Percentiles rank a stretch among this genome's conserved stretches.
Conservation (phyloP, 2,329 filamentous ascomycete genomes). For the Pseudofabraea citricarpa region DNA sequence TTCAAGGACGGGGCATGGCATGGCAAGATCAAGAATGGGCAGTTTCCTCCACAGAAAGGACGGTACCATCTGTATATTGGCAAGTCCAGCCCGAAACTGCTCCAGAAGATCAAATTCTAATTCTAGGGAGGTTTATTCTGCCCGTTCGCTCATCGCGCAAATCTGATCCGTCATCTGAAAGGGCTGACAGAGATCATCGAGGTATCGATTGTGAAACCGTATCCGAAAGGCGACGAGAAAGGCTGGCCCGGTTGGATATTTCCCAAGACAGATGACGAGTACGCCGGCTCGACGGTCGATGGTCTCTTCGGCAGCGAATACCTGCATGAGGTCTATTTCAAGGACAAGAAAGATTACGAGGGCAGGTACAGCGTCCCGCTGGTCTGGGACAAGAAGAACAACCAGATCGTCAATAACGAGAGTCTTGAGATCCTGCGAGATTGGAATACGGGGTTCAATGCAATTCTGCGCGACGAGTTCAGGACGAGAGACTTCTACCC, state of each 20-base stretch:
- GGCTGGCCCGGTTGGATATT: slow-evolving; percentile 68
- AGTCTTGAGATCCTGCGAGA: slow-evolving; percentile 76
- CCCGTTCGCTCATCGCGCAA: slow-evolving; percentile 60
- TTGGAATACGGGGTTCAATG: slow-evolving; percentile 73
- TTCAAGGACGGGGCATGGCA: slow-evolving; percentile 21
- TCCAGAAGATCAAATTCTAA: not conserved
- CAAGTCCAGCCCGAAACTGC: slow-evolving; percentile 34
- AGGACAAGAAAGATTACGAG: slow-evolving; percentile 56
- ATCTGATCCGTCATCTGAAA: slow-evolving; percentile 86
- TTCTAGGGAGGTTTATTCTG: slow-evolving; percentile 46
- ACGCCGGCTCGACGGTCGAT: slow-evolving; percentile 55
- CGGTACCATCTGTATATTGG: slow-evolving; percentile 88
- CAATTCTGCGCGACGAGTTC: slow-evolving; percentile 49
- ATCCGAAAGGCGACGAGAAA: slow-evolving; percentile 59
- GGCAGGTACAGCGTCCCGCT: slow-evolving; percentile 65
- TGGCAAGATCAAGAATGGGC: slow-evolving; percentile 15
- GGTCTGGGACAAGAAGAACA: slow-evolving; percentile 58
- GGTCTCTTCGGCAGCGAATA: slow-evolving; percentile 56
- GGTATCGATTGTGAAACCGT: slow-evolving; percentile 40
- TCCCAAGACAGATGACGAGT: slow-evolving; percentile 53
- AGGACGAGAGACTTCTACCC: slow-evolving; percentile 64
- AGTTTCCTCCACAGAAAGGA: slow-evolving; percentile 70
- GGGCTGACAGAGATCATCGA: slow-evolving; percentile 79
- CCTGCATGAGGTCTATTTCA: slow-evolving; percentile 62
- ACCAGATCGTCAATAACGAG: slow-evolving; percentile 74